phyloP scores from a whole-genome alignment of 192 early-diverging fungal species.

The Backusella westeae region DNA sequence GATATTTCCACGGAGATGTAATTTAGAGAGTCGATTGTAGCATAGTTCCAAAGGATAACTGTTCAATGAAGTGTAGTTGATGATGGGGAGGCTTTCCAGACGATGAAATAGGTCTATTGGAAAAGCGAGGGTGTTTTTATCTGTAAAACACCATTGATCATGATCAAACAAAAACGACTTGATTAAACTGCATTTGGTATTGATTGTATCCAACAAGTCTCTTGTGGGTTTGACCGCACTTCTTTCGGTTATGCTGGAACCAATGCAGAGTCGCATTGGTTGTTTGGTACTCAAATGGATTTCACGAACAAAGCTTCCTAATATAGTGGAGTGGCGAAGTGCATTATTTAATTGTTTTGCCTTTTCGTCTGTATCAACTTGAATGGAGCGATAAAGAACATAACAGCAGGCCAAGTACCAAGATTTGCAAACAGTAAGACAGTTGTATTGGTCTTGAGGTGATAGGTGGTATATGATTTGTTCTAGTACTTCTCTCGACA shows the following conservation, averaged over 20 bases:
- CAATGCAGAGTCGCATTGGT: neutral
- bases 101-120: neutral
- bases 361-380: neutral
- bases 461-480: neutral
- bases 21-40: neutral
- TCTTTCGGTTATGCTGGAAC: neutral
- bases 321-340: neutral
- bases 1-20: neutral
- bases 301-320: neutral
- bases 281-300: neutral
- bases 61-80: neutral
- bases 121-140: neutral
- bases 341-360: neutral
- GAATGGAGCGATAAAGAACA: neutral
- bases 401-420: neutral
- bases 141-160: constrained; percentile 1
- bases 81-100: neutral
- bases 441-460: neutral
- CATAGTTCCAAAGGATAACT: neutral
- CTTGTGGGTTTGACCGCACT: neutral
- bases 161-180: neutral
- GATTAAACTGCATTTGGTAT: neutral
- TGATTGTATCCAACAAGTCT: neutral
- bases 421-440: neutral
- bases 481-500: neutral